These are phyloP conservation scores for Fusarium sp. DNA, from an alignment of 2,329 filamentous ascomycete genomes.

Conservation along the genomic window DNA sequence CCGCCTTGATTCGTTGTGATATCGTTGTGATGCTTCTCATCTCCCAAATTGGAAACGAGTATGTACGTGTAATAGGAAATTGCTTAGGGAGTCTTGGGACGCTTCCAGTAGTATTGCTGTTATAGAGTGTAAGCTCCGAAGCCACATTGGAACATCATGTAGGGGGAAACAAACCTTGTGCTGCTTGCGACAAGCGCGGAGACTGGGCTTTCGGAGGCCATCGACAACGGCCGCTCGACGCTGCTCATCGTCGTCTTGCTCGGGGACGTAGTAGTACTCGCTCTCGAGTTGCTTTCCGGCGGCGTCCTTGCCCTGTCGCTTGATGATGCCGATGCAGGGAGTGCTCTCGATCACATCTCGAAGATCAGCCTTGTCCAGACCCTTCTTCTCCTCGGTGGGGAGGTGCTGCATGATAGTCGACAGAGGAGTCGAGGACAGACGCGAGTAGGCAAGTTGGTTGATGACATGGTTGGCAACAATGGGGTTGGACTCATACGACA, in stretches of 20 bases:
- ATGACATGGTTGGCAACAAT: conserved; percentile 84
- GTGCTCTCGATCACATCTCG: conserved; percentile 79
- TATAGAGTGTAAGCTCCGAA: conserved; percentile 29
- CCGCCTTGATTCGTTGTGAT: conserved; percentile 15
- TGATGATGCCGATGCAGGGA: conserved; percentile 87
- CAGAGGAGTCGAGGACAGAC: conserved; percentile 89
- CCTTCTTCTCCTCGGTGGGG: conserved; percentile 72
- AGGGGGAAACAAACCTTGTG: conserved; percentile 80
- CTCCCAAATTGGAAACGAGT: conserved; percentile 10
- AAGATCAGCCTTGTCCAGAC: conserved; percentile 72
- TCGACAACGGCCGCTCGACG: conserved; percentile 86
- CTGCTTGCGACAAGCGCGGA: conserved; percentile 91
- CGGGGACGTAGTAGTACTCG: conserved; percentile 96
- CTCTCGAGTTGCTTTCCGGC: conserved; percentile 93
- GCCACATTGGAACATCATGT: not conserved
- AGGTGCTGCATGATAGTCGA: conserved; percentile 91
- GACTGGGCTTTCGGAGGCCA: conserved; percentile 86
- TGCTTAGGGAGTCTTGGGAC: conserved; percentile 67
- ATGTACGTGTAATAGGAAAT: conserved; percentile 20
- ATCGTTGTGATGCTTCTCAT: conserved; percentile 14
- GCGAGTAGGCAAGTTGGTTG: conserved; percentile 95
- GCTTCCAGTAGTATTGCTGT: conserved; percentile 79
- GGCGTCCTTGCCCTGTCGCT: conserved; percentile 92
- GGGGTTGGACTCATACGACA: conserved; percentile 53
- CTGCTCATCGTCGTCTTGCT: conserved; percentile 83